Base-by-base conservation (phyloP, 129 eudicot species). In the Kitagawia praeruptora region DNA sequence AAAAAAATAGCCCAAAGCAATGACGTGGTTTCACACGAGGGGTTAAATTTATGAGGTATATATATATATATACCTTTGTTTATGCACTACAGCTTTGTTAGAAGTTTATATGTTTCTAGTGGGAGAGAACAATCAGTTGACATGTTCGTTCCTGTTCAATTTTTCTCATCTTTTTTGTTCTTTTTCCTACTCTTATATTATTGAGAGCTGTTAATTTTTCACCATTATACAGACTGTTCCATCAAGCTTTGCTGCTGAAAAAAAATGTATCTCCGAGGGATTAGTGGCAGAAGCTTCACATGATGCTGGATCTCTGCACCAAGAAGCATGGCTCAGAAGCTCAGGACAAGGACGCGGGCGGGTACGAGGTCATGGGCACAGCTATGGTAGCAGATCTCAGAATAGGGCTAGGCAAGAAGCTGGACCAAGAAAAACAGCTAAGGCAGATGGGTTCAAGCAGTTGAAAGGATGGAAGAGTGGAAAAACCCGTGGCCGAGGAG, bases 321-420 rank as follows among this genome's bases (percentile, higher is more conserved):
- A 83, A 69, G 96, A 93, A 41, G 78, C 77, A 14, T 85, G 78
- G 16, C 81, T 37, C 8, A 37, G 42, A 18, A 83, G 82, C 71
- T 77, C 84, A 4, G 84, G 84, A 47, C 86, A 85, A 11, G 89
- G 93, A 15, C 86, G 98, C 18, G 92, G 92, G 19, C 87, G 95
- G 46, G 88, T 89, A 54, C 75, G 89, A 76, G 91, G 89, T 41
- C 84, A 89, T 21, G 88, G 87, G 38, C 87, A 93, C 15, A 79
- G 84, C 37, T 87, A 89, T 44, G 96, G 90, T 2, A 91, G 93
- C 64, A 88, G 90, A 85, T 75, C 85, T 74, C 98, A 86, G 79
- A 83, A 80, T 78, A 83, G 70, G 42, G 85, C 49, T 27, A 81
- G 84, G 64, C 51, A 72, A 44, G 86, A 82, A 79, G 75, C 83